phyloP scores from a whole-genome alignment of 1,284 basidiomycete genomes.

The Ustilago shanxiensis region DNA sequence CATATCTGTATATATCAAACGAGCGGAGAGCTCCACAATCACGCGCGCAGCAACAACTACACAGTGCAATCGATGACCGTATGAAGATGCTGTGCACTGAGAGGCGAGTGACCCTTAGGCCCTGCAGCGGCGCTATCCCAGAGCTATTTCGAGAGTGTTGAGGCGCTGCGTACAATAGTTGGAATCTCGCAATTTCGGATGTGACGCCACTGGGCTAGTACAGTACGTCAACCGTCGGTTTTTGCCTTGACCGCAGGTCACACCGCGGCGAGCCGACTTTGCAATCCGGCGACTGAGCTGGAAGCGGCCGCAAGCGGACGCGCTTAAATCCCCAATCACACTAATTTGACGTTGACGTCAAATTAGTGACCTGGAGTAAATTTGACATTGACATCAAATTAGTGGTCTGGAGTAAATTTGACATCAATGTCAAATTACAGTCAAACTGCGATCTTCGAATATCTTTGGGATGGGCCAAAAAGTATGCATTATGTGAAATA shows the following conservation, averaged over 20 bases:
- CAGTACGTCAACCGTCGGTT: constrained; percentile 2
- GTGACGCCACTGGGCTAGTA: not conserved
- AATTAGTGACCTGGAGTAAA: too few relatives aligned
- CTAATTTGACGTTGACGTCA: too few relatives aligned
- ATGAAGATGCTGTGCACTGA: constrained; percentile 9
- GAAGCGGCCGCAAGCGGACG: too few relatives aligned
- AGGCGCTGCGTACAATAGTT: not conserved
- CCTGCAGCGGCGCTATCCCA: constrained; percentile 4
- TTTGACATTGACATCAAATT: too few relatives aligned
- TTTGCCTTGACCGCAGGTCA: not conserved
- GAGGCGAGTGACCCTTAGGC: not conserved
- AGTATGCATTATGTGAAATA: too few relatives aligned
- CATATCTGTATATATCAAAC: constrained; percentile 13
- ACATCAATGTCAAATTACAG: too few relatives aligned
- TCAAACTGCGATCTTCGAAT: too few relatives aligned
- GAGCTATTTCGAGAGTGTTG: not conserved
- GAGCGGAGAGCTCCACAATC: not conserved
- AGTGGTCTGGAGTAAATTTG: too few relatives aligned
- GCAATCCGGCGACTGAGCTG: not conserved
- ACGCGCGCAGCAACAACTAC: constrained; percentile 4
- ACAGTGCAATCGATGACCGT: too few relatives aligned
- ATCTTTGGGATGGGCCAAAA: too few relatives aligned
- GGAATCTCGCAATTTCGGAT: not conserved
- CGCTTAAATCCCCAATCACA: too few relatives aligned
- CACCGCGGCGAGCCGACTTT: not conserved